Conservation (phyloP, 2,329 filamentous ascomycete species). For the Alternaria ventricosa region DNA sequence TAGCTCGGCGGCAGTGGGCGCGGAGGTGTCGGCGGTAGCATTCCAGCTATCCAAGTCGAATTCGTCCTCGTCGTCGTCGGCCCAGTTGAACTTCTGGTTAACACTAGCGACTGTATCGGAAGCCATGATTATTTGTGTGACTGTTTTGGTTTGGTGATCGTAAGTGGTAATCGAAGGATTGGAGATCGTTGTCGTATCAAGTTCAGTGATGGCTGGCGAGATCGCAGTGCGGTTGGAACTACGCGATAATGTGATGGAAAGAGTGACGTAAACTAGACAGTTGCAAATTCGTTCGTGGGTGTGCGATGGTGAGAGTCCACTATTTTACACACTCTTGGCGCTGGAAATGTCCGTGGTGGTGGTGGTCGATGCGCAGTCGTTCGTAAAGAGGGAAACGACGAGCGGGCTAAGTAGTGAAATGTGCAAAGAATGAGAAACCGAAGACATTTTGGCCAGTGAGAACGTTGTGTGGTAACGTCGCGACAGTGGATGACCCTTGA, state of each 20-base stretch:
- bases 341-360: not conserved
- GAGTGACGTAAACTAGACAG: not conserved
- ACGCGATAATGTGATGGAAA: not conserved
- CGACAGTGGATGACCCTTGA: not conserved
- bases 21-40: slow-evolving; percentile 20
- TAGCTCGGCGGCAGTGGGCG: slow-evolving; percentile 7
- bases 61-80: slow-evolving; percentile 34
- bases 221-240: not conserved
- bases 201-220: not conserved
- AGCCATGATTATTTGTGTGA: slow-evolving; percentile 7
- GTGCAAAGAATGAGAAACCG: not conserved
- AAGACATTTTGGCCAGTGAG: slow-evolving; percentile 2
- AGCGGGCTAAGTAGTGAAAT: not conserved
- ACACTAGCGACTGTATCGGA: not conserved
- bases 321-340: not conserved
- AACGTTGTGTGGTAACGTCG: not conserved
- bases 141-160: not conserved
- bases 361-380: not conserved
- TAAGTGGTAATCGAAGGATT: not conserved
- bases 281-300: not conserved
- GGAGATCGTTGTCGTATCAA: not conserved
- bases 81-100: slow-evolving; percentile 21
- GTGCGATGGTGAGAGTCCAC: not conserved
- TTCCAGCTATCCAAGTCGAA: slow-evolving; percentile 22
- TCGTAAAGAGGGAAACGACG: not conserved